Conservation (phyloP, 768 basidiomycete genomes). For the Podaxis carcinomalis region DNA sequence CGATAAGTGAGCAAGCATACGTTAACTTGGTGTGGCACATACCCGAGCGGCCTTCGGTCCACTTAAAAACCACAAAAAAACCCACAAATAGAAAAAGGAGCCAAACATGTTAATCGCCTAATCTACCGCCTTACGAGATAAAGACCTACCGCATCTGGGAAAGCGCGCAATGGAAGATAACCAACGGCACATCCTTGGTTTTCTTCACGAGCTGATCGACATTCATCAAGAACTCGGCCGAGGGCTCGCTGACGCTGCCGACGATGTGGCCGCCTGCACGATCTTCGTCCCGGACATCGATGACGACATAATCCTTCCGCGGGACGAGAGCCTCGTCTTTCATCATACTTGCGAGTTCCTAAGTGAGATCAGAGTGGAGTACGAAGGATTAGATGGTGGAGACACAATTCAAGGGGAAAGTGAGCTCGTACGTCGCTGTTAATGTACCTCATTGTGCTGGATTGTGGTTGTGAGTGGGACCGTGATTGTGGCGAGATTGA, state of each 20-base stretch:
- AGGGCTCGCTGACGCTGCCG: constrained; percentile 58
- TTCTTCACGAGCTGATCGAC: constrained; percentile 57
- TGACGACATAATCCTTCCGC: constrained; percentile 65
- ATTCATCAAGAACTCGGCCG: constrained; percentile 47
- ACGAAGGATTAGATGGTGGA: neutral
- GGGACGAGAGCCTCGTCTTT: constrained; percentile 54
- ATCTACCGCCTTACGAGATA: neutral
- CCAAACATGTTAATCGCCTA: neutral
- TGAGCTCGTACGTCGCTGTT: constrained; percentile 19
- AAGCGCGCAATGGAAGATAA: constrained; percentile 77
- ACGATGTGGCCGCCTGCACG: constrained; percentile 77
- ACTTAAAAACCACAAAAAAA: constrained; percentile 27
- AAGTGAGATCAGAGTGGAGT: neutral
- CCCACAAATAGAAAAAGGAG: constrained; percentile 7
- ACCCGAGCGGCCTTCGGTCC: constrained; percentile 80
- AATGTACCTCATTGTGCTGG: constrained; percentile 18
- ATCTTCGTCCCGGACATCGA: constrained; percentile 87
- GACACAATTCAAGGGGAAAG: neutral
- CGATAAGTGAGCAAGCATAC: neutral
- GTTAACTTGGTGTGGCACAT: constrained; percentile 15
- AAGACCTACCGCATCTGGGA: constrained; percentile 69
- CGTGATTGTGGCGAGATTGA: neutral
- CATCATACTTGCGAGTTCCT: constrained; percentile 71
- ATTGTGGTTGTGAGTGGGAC: neutral
- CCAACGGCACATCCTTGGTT: constrained; percentile 54